These are phyloP conservation scores for Begonia peltatifolia DNA, from an alignment of 306 rosid species.

Conservation along the genomic window DNA sequence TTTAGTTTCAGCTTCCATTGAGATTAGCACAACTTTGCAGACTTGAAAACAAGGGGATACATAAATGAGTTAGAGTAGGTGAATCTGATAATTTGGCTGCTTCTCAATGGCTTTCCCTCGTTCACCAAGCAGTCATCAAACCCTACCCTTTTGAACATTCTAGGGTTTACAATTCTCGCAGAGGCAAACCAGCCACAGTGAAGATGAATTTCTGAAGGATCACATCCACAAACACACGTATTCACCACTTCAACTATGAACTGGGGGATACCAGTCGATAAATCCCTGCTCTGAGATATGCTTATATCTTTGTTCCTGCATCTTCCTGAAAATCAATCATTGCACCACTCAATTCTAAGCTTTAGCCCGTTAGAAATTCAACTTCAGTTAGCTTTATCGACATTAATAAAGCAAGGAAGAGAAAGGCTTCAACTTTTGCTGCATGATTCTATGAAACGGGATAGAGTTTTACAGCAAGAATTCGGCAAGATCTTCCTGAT, in stretches of 20 bases:
- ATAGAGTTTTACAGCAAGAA: not conserved
- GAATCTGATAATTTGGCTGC: constrained; percentile 34
- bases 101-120: constrained; percentile 38
- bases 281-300: constrained; percentile 38
- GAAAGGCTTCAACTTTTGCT: too few relatives aligned
- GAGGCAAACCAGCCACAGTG: constrained; percentile 80
- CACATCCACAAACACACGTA: constrained; percentile 52
- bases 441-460: not conserved
- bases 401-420: too few relatives aligned
- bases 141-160: constrained; percentile 43
- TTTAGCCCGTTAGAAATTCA: too few relatives aligned
- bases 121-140: constrained; percentile 58
- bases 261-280: constrained; percentile 45
- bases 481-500: not conserved
- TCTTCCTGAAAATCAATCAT: constrained; percentile 15
- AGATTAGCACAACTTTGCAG: constrained; percentile 41
- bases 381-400: too few relatives aligned
- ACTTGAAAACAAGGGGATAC: constrained; percentile 47
- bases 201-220: constrained; percentile 38
- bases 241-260: constrained; percentile 47
- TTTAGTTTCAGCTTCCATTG: too few relatives aligned
- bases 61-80: constrained; percentile 47
- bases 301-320: constrained; percentile 47
- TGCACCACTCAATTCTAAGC: too few relatives aligned
- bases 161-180: constrained; percentile 35